Conservation (phyloP, 257 asterid species). For the Orobanche coerulescens region DNA sequence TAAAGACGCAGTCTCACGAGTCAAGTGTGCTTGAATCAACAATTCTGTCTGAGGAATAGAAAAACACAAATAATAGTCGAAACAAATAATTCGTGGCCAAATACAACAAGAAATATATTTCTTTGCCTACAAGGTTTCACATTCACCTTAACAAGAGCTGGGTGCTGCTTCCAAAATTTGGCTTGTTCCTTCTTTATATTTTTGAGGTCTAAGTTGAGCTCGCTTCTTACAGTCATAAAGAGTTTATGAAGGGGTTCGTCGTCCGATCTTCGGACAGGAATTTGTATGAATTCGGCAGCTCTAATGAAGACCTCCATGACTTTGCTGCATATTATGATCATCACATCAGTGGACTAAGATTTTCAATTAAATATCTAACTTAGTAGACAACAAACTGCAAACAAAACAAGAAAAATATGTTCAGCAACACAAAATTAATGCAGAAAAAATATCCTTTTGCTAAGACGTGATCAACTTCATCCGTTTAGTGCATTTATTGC, state of each 20-base stretch:
- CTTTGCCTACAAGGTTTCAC: slow-evolving; percentile 14
- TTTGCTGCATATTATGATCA: slow-evolving; percentile 54
- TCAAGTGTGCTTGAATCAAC: slow-evolving; percentile 73
- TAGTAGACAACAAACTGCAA: not conserved
- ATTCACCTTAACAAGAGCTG: slow-evolving; percentile 68
- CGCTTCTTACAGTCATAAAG: slow-evolving; percentile 58
- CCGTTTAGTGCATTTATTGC: not conserved
- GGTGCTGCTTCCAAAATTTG: slow-evolving; percentile 91
- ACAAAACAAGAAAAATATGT: not conserved
- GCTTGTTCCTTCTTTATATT: slow-evolving; percentile 72
- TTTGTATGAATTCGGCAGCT: slow-evolving; percentile 80
- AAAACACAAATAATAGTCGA: slow-evolving; percentile 16
- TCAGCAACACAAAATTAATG: no score
- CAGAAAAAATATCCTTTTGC: no score
- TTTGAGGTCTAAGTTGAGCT: slow-evolving; percentile 75
- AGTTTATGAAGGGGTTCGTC: slow-evolving; percentile 84
- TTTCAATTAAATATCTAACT: slow-evolving; percentile 7
- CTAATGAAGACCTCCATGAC: slow-evolving; percentile 70
- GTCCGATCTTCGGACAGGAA: slow-evolving; percentile 78
- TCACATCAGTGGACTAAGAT: slow-evolving; percentile 17
- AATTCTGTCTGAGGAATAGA: slow-evolving; percentile 54
- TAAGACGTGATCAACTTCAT: slow-evolving; percentile 3
- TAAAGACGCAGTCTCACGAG: slow-evolving; percentile 52
- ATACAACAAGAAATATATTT: slow-evolving; percentile 9
- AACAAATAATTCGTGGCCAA: not conserved